Base-by-base conservation (phyloP, 2,329 filamentous ascomycete species). In the Aspergillus pseudoglaucus region DNA sequence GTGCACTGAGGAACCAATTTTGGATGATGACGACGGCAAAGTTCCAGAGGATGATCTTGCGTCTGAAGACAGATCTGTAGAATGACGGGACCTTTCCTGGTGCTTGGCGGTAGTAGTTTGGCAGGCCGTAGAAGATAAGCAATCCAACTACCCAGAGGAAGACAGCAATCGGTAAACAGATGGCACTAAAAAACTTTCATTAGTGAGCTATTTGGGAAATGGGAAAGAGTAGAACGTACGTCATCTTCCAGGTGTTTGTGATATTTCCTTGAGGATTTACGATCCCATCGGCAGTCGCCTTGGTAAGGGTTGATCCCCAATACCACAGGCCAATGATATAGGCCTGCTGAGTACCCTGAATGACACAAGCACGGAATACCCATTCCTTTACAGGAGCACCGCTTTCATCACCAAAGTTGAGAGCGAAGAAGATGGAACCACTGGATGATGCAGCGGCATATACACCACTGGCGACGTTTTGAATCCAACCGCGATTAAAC, bases 31-130 rank as follows among this genome's bases (percentile, higher is more conserved):
- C 79, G 3, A 79, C 76, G 48, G 82, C 66, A 63, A 84, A 80
- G 68, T 84, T 85, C 82, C 82, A 85, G 10, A 83, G 70, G 40
- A 85, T 76, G 50, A 85, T 80, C 65, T 83, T 84, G 50, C 83
- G 77, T 42, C 81, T 74, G 52, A 78, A 71, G 6, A 85, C 71
- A 2, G 80, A 79, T 46, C 70, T 74, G 66, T 85, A 85, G 70
- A 86, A 85, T 15, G 78, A 80, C 0, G 83, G 83, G 1, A 85
- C 78, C 41, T 75, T 76, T 50, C 82, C 82, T 0, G 83, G 83
- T 12, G 74, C 69, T 59, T 83, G 80, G 42, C 80, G 80, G 66
- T 86, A 86, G 67, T 82, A 85, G 53, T 79, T 78, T 4, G 83
- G 83, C 7, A 86, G 72, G n/a, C 82, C 82, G 27, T 80, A 63